A percentile compares a stretch with the other conserved stretches of the same genome.
phyloP scores from a whole-genome alignment of 1,139 yeast genomes.

The Suhomyces bokatorum region DNA sequence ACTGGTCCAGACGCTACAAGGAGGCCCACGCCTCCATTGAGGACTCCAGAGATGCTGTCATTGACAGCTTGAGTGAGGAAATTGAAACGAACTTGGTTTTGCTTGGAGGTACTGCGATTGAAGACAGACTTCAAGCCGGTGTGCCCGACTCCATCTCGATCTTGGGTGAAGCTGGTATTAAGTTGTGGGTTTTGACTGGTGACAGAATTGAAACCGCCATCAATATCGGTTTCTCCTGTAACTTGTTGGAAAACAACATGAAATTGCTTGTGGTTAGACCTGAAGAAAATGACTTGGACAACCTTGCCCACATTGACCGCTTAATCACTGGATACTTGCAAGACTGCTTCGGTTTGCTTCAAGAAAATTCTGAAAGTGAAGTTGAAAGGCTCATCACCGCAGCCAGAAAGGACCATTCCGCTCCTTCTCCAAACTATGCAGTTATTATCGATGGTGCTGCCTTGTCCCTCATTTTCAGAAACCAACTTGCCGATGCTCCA shows the following conservation, averaged over 20 bases:
- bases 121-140: slow-evolving; percentile 92
- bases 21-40: slow-evolving; percentile 72
- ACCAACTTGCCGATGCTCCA: slow-evolving; percentile 15
- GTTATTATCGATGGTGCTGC: slow-evolving; percentile 60
- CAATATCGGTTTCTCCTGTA: slow-evolving; percentile 95
- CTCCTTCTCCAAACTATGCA: slow-evolving; percentile 50
- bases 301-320: slow-evolving; percentile 31
- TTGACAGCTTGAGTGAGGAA: slow-evolving; percentile 77
- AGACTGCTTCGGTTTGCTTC: slow-evolving; percentile 40
- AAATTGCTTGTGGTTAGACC: slow-evolving; percentile 65
- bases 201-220: slow-evolving; percentile 98
- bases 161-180: slow-evolving; percentile 87
- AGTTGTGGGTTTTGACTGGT: slow-evolving; percentile 96
- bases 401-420: slow-evolving; percentile 51
- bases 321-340: slow-evolving; percentile 40
- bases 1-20: slow-evolving; percentile 71
- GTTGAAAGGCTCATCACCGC: slow-evolving; percentile 36
- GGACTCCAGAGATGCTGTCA: slow-evolving; percentile 71
- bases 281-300: slow-evolving; percentile 21
- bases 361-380: slow-evolving; percentile 25
- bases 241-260: slow-evolving; percentile 83
- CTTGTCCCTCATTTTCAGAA: slow-evolving; percentile 41
- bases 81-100: slow-evolving; percentile 72
- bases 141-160: slow-evolving; percentile 91
- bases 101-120: slow-evolving; percentile 97